Base-by-base conservation (phyloP, 2,329 filamentous ascomycete genomes). In the Aspergillus vadensis region DNA sequence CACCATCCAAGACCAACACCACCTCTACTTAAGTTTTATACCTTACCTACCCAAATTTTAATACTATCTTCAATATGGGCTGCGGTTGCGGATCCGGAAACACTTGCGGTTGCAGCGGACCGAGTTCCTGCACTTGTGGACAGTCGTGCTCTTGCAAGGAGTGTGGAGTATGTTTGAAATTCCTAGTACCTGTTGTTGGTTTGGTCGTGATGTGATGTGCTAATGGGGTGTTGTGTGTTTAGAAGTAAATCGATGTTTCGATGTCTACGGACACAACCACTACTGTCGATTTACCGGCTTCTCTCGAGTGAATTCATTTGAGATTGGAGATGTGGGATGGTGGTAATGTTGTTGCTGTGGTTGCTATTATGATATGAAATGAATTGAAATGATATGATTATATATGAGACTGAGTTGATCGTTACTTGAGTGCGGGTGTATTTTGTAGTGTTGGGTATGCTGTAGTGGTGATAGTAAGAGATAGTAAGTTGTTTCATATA, bases 111-210 rank as follows among this genome's bases (percentile, higher is more conserved):
- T 77, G 75, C 63, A 63, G 61, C 12, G 75, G 74, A 56, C 59
- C 70, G 19, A 65, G 70, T 49, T 65, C 52, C 59, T 77, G 75
- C 63, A 70, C 70, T 58, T 77, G 75, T 61, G 67, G 67, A 48
- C 67, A 69, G 58, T 67, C 63, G 61, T 77, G 75, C 62, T 54
- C 66, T 65, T 77, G 75, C 70, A 72, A 74, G 69, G 69, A 70
- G 68, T 77, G 75, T 65, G 74, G 73, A 69, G 75, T 77, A 76
- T 66, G 74, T 73, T 25, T 27, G 25, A 27, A 0, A 27, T 27
- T 27, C 25, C 25, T 27, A 23, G 21, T 3, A 23, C 21, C 36
- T 27, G 49, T 30, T 44, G 41, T 38, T 25, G 23, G 6, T n/a
- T 53, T 39, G 15, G 10, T 8, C n/a, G 41, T 38, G 53, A 43